Percentiles rank a stretch among this genome's conserved stretches.
phyloP scores from a whole-genome alignment of 108 stramenopile genomes.

The Pseudonitzschia delicatissima region DNA sequence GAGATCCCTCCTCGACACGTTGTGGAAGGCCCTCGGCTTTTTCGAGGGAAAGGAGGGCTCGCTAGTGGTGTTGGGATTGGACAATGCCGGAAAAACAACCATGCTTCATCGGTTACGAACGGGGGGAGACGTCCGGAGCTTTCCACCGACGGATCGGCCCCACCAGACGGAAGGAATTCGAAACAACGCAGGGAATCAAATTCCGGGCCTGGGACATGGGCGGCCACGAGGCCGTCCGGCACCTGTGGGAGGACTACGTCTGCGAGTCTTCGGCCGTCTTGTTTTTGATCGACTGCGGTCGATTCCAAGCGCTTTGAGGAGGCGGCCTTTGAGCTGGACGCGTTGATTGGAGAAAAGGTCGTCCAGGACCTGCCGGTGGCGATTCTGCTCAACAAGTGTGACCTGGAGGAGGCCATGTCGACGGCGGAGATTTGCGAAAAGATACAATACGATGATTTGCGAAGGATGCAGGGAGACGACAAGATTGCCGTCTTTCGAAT shows the following conservation, averaged over 20 bases:
- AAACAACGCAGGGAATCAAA: conserved; percentile 27
- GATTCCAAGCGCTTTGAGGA: conserved; percentile 58
- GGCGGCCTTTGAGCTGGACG: conserved; percentile 55
- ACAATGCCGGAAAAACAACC: conserved; percentile 99
- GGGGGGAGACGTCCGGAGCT: conserved; percentile 34
- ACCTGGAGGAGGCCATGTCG: conserved; percentile 35
- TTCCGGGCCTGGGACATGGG: conserved; percentile 71
- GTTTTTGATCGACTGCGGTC: conserved; percentile 53
- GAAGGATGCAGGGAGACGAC: conserved; percentile 29
- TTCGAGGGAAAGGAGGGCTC: conserved; percentile 86
- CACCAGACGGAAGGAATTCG: conserved; percentile 38
- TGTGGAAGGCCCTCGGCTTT: conserved; percentile 23
- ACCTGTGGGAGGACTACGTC: conserved; percentile 63
- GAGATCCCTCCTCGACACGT: conserved; percentile 21
- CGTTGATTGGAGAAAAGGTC: conserved; percentile 41
- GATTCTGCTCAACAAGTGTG: conserved; percentile 63
- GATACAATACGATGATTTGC: conserved; percentile 38
- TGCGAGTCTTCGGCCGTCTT: conserved; percentile 46
- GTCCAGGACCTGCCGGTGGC: conserved; percentile 46
- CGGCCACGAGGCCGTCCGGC: conserved; percentile 66
- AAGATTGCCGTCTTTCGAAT: conserved; percentile 58
- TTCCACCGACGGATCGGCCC: conserved; percentile 68
- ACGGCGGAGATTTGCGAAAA: conserved; percentile 35
- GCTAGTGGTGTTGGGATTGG: conserved; percentile 94
- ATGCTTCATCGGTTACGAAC: conserved; percentile 54